A percentile compares a stretch with the other conserved stretches of the same genome.
Evolutionary conservation across 2,329 filamentous ascomycete genomes (phyloP).

Genomic region (Colletotrichum eremochloae): DNA sequence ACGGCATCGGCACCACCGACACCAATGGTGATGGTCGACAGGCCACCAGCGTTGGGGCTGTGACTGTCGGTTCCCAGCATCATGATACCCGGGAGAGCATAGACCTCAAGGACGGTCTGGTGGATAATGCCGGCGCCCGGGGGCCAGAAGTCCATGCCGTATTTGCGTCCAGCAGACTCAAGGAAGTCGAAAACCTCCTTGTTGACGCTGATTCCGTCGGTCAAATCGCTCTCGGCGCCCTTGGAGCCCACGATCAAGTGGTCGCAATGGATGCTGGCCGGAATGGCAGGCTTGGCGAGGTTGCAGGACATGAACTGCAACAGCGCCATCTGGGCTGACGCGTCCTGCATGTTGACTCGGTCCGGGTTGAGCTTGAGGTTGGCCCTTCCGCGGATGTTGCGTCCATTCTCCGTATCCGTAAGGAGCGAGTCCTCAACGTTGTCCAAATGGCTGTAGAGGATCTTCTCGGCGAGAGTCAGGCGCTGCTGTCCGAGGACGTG

Average conservation of each 20-base stretch:
- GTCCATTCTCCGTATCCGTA: constrained; percentile 84
- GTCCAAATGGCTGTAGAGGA: constrained; percentile 95
- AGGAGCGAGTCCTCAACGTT: constrained; percentile 90
- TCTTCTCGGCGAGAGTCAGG: constrained; percentile 96
- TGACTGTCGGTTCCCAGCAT: constrained; percentile 99
- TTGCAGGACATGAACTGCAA: constrained; percentile 99
- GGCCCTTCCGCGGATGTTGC: constrained; percentile 85
- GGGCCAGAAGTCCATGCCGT: constrained; percentile 96
- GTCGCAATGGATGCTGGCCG: constrained; percentile 98
- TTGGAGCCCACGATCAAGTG: constrained; percentile 97
- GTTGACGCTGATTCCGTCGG: constrained; percentile 88
- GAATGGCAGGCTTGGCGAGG: constrained; percentile 88
- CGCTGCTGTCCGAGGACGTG: constrained; percentile 75
- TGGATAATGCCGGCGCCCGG: constrained; percentile 96
- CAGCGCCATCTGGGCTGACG: constrained; percentile 97
- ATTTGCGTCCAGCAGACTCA: constrained; percentile 90
- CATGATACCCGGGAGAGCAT: constrained; percentile 96
- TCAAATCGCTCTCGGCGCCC: constrained; percentile 88
- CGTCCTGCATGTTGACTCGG: constrained; percentile 98
- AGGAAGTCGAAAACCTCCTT: constrained; percentile 98
- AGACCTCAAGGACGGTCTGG: constrained; percentile 98
- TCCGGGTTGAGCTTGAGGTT: constrained; percentile 98
- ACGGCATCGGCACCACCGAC: constrained; percentile 98
- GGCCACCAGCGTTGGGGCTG: constrained; percentile 95
- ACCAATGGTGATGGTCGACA: constrained; percentile 94